These are phyloP conservation scores for Solanum ossicruentum DNA, from an alignment of 257 asterid genomes.

Conservation along the genomic window DNA sequence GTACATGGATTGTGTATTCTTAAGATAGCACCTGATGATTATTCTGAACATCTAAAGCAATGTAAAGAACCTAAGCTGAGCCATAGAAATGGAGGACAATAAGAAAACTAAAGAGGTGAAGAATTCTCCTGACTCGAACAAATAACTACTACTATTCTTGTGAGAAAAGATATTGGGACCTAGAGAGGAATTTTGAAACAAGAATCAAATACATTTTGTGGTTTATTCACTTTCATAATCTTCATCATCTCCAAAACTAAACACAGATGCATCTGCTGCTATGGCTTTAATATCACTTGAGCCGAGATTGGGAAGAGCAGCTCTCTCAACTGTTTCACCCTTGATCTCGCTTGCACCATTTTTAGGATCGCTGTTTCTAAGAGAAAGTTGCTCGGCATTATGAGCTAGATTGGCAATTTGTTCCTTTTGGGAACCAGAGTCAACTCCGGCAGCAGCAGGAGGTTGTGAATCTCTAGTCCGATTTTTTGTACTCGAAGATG, in stretches of 20 bases:
- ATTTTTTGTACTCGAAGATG: slow-evolving; percentile 18
- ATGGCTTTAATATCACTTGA: slow-evolving; percentile 80
- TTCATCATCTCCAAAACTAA: slow-evolving; percentile 91
- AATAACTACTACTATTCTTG: slow-evolving; percentile 42
- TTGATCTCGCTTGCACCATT: slow-evolving; percentile 25
- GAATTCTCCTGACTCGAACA: slow-evolving; percentile 45
- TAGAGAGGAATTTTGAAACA: not conserved
- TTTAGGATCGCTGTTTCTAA: slow-evolving; percentile 18
- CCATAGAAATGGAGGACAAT: not conserved
- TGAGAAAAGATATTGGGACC: slow-evolving; percentile 33
- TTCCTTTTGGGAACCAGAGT: slow-evolving; percentile 19
- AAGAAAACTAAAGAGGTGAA: slow-evolving; percentile 42
- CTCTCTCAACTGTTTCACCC: slow-evolving; percentile 21
- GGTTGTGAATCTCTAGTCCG: slow-evolving; percentile 13
- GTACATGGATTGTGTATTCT: not conserved
- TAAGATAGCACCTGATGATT: not conserved
- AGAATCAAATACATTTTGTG: not conserved
- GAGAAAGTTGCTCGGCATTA: slow-evolving; percentile 42
- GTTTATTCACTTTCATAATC: slow-evolving; percentile 70
- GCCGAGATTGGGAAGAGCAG: slow-evolving; percentile 39
- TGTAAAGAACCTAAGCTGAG: not conserved
- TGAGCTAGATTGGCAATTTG: slow-evolving; percentile 22
- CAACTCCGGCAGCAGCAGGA: slow-evolving; percentile 20
- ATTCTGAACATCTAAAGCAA: not conserved
- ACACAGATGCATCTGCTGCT: slow-evolving; percentile 98